These are phyloP conservation scores for Sarcocystis neurona DNA, from an alignment of 169 alveolate species.

Conservation along the genomic window DNA sequence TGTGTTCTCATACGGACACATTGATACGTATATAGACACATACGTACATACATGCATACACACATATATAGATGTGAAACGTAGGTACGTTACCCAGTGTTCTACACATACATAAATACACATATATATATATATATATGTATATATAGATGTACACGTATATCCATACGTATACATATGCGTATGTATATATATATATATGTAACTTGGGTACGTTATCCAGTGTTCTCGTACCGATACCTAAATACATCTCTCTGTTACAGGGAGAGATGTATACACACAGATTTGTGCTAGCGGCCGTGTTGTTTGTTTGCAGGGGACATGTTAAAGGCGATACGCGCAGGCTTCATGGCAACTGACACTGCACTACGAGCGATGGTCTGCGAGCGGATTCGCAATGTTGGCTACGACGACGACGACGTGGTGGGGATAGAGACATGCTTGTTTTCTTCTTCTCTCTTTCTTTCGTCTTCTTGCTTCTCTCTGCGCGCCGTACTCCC, in stretches of 20 bases:
- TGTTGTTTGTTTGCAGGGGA: constrained; percentile 8
- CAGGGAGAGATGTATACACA: no score
- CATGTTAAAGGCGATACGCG: constrained; percentile 9
- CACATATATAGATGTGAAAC: not conserved
- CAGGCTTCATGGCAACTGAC: constrained; percentile 15
- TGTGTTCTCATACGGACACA: no score
- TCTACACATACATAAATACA: not conserved
- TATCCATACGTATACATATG: not conserved
- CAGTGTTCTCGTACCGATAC: no score
- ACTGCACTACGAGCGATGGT: constrained; percentile 11
- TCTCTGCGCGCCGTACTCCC: no score
- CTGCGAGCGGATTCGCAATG: not conserved
- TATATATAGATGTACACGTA: not conserved
- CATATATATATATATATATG: not conserved
- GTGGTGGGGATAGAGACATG: no score
- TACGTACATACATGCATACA: not conserved
- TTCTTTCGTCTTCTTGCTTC: not conserved
- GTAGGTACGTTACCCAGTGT: not conserved
- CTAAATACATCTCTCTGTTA: no score
- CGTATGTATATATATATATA: not conserved
- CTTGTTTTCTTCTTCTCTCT: not conserved
- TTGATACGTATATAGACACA: not conserved
- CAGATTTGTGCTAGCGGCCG: not conserved
- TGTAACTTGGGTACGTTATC: no score
- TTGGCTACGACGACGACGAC: constrained; percentile 16